These are phyloP conservation scores for Aspergillus sp. DNA, from an alignment of 2,329 filamentous ascomycete species.

Conservation along the genomic window DNA sequence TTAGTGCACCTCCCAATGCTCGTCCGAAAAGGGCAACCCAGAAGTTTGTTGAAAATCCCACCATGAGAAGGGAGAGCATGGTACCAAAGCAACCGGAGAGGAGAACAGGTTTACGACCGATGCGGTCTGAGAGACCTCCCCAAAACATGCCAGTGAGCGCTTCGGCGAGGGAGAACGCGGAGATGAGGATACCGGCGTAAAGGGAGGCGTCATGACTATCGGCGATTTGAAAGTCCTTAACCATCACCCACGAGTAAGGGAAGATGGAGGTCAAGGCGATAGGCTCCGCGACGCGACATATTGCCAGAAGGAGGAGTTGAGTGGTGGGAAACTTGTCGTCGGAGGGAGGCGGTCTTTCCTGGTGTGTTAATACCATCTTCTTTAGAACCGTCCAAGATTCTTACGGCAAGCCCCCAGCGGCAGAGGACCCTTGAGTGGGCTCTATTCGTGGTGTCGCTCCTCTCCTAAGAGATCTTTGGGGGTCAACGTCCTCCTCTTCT, in stretches of 20 bases:
- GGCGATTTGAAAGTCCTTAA: constrained; percentile 68
- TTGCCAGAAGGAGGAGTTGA: constrained; percentile 85
- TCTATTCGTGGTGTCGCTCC: not conserved
- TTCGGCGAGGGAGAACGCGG: constrained; percentile 76
- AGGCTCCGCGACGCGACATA: constrained; percentile 86
- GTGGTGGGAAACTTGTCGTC: constrained; percentile 70
- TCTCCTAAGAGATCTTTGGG: not conserved
- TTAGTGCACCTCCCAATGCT: constrained; percentile 71
- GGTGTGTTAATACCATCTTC: constrained; percentile 55
- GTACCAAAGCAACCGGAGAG: constrained; percentile 76
- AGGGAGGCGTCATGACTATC: constrained; percentile 70
- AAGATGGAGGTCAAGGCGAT: constrained; percentile 91
- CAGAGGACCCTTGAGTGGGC: not conserved
- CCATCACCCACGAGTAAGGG: constrained; percentile 80
- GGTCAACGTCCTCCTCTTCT: not conserved
- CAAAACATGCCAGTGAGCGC: constrained; percentile 80
- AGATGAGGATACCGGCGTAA: constrained; percentile 82
- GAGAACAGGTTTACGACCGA: constrained; percentile 80
- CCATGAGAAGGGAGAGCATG: constrained; percentile 71
- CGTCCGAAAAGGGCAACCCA: constrained; percentile 74
- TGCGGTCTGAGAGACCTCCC: constrained; percentile 73
- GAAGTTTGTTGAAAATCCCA: constrained; percentile 76
- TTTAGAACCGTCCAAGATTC: constrained; percentile 42
- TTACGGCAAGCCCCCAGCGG: constrained; percentile 40
- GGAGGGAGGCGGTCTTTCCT: constrained; percentile 48